These are phyloP conservation scores for Chamaecrista fasciculata DNA, from an alignment of 306 rosid genomes.

Conservation along the genomic window DNA sequence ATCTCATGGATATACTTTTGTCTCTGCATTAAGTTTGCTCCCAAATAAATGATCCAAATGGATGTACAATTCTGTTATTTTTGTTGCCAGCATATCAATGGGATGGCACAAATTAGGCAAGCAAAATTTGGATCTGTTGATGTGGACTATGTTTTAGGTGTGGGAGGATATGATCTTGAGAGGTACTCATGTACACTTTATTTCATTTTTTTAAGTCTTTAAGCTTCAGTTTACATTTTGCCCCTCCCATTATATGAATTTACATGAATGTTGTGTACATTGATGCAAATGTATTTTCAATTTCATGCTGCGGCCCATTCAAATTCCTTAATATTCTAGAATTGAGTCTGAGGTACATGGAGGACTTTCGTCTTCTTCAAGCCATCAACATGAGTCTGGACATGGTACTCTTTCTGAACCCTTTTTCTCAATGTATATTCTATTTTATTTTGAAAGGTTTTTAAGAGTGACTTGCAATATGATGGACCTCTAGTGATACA, in stretches of 20 bases:
- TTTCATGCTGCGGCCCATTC: conserved; percentile 12
- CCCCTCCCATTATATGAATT: conserved; percentile 10
- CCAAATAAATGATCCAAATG: conserved; percentile 9
- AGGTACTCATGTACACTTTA: conserved; percentile 45
- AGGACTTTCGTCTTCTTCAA: conserved; percentile 46
- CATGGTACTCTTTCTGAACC: conserved; percentile 47
- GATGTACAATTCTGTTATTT: conserved; percentile 14
- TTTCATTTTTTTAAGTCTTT: conserved; percentile 10
- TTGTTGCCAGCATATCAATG: conserved; percentile 74
- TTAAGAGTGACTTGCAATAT: too few relatives aligned
- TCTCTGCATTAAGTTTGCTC: conserved; percentile 18
- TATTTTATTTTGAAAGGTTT: neutral
- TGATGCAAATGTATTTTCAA: conserved; percentile 1
- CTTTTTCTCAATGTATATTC: neutral
- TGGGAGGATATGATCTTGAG: conserved; percentile 93
- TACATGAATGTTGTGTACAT: conserved; percentile 4
- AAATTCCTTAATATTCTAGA: conserved; percentile 47
- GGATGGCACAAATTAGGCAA: conserved; percentile 75
- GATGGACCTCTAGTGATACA: too few relatives aligned
- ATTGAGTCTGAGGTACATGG: conserved; percentile 71
- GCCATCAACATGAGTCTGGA: conserved; percentile 55
- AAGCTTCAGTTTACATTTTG: neutral
- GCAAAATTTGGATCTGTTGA: conserved; percentile 89
- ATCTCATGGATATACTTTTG: neutral
- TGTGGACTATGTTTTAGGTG: conserved; percentile 85